Percentiles rank a stretch among this genome's conserved stretches.
Conservation (phyloP, 306 rosid species). For the Cercis canadensis region DNA sequence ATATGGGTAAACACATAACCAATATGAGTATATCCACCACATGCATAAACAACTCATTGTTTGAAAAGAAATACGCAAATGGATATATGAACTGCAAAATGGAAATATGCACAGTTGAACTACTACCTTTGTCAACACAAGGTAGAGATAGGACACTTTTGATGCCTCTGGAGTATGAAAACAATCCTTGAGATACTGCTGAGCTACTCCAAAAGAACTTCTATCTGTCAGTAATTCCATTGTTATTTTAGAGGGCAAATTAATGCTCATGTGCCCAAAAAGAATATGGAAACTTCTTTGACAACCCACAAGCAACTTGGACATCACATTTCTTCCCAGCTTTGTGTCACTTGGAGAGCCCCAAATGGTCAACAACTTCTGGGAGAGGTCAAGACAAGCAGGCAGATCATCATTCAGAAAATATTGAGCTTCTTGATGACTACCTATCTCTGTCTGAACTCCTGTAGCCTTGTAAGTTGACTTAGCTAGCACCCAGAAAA, state of each 20-base stretch:
- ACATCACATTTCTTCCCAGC: constrained; percentile 59
- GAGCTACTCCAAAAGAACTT: constrained; percentile 50
- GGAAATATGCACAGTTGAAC: constrained; percentile 26
- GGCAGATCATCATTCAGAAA: constrained; percentile 38
- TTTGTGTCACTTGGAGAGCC: constrained; percentile 52
- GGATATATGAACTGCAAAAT: constrained; percentile 4
- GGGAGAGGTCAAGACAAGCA: constrained; percentile 62
- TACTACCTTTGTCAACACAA: constrained; percentile 70
- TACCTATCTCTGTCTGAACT: constrained; percentile 53
- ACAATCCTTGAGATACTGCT: constrained; percentile 38
- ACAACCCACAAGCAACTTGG: constrained; percentile 68
- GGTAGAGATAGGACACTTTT: constrained; percentile 71
- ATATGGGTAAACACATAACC: constrained; percentile 19
- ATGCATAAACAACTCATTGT: constrained; percentile 1
- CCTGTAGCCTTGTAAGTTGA: constrained; percentile 49
- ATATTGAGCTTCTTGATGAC: constrained; percentile 46
- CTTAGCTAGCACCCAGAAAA: constrained; percentile 33
- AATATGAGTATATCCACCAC: constrained; percentile 23
- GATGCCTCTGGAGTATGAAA: constrained; percentile 59
- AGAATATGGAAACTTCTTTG: constrained; percentile 74
- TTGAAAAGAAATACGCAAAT: not conserved
- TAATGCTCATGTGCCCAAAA: constrained; percentile 64
- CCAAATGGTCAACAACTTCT: constrained; percentile 76
- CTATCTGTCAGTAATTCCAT: constrained; percentile 47
- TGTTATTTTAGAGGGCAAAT: constrained; percentile 49